Evolutionary conservation across 2,329 filamentous ascomycete species (phyloP), one percentile per base, ranked within the genome.

Genomic region (Diplocarpon mali): DNA sequence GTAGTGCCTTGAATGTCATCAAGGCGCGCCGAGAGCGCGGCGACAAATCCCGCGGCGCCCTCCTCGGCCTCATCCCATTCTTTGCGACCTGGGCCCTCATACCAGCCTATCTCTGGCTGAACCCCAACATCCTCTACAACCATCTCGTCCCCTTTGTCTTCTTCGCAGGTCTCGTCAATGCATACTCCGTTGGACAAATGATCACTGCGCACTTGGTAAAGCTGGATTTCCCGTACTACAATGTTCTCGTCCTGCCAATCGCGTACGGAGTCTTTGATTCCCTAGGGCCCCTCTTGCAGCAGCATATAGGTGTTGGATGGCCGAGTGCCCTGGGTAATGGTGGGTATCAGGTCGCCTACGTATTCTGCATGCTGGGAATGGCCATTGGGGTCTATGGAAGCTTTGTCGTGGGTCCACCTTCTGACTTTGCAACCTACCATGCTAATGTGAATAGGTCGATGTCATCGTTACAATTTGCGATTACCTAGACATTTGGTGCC

Each of bases 381-480:
- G 84, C 83, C 0, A 64, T 95, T 38, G 92, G 92, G 29, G 80
- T 96, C n/a, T 95, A 98, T 67, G 89, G 87, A 48, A 95, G 88
- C 64, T 98, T 98, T 63, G 87, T 96, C 45, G 85, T 72, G 60
- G 59, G 69, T 56, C 44, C 20, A 10, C 35, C 32, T 20, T 13
- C 24, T 9, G 11, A 29, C 17, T 28, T 43, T 12, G 7, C 24
- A 29, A 27, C 29, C 15, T 42, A 4, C 41, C 11, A 52, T 51
- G 15, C 36, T 44, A 36, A 27, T 47, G 10, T 5, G 13, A 16
- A 16, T 45, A 72, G 70, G 65, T 94, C 28, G 92, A 96, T 62
- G 89, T 96, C 45, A 95, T 98, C 54, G 87, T 92, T 48, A 93
- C 87, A 27, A 96, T 98, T 57, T 98, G 92, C 67, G 92, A 98